phyloP scores from a whole-genome alignment of 2,329 filamentous ascomycete genomes.

The Aspergillus terreus region DNA sequence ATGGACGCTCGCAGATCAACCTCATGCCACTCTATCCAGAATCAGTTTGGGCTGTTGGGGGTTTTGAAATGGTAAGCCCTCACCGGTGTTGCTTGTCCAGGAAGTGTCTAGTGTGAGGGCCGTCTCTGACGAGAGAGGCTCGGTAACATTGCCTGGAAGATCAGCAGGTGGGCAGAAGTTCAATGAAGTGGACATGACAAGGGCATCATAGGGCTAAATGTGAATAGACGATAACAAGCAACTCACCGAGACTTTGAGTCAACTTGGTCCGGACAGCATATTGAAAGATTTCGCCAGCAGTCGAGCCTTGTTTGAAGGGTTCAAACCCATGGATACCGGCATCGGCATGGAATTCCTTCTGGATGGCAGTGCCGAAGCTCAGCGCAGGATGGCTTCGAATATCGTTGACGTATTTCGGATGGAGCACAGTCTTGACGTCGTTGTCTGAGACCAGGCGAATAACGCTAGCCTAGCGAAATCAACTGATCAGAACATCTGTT shows the following conservation, averaged over 20 bases:
- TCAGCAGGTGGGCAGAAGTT: neutral
- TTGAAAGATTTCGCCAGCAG: constrained; percentile 9
- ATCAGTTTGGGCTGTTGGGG: neutral
- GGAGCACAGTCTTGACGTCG: constrained; percentile 15
- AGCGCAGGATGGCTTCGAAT: constrained; percentile 13
- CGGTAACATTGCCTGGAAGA: constrained; percentile 3
- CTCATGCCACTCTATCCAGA: constrained; percentile 9
- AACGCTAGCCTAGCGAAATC: constrained; percentile 3
- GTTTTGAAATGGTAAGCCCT: neutral
- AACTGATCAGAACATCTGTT: neutral
- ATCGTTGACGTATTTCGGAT: constrained; percentile 17
- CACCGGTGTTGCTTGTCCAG: constrained; percentile 10
- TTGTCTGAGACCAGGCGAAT: constrained; percentile 17
- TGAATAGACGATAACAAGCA: neutral
- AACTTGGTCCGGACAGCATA: constrained; percentile 18
- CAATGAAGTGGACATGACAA: neutral
- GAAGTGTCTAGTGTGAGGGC: neutral
- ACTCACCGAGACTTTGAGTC: constrained; percentile 18
- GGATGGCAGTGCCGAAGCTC: constrained; percentile 11
- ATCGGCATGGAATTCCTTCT: constrained; percentile 13
- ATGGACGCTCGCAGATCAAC: constrained; percentile 5
- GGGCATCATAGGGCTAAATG: neutral
- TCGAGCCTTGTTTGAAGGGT: constrained; percentile 9
- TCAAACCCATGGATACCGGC: constrained; percentile 11
- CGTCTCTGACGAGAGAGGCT: constrained; percentile 7